A percentile compares a stretch with the other conserved stretches of the same genome.
Evolutionary conservation across 495 filamentous ascomycete species (phyloP).

Genomic region (Talaromyces nanjingensis): DNA sequence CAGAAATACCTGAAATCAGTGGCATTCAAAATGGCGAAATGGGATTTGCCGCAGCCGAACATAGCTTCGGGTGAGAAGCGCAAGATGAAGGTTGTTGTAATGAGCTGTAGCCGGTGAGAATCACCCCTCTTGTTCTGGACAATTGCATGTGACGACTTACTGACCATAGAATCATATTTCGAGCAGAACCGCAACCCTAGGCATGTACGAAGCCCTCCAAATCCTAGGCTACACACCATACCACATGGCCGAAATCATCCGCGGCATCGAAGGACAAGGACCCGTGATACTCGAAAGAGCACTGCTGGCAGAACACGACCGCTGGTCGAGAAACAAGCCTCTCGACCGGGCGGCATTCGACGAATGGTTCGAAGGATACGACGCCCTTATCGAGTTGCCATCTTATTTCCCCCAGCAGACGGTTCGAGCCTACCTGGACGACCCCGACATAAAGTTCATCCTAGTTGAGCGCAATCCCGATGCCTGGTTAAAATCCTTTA

Average conservation of each 20-base stretch:
- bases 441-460: neutral
- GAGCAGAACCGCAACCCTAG: neutral
- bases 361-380: neutral
- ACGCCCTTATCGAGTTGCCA: neutral
- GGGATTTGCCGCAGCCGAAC: too few species aligned
- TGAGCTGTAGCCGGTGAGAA: neutral
- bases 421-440: neutral
- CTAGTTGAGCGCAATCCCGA: neutral
- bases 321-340: neutral
- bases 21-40: too few species aligned
- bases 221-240: neutral
- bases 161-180: neutral
- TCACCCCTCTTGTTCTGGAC: neutral
- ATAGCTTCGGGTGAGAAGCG: too few species aligned
- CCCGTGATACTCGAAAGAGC: neutral
- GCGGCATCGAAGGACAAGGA: neutral
- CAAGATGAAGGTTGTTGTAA: neutral
- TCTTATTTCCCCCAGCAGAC: neutral
- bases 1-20: too few species aligned
- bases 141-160: neutral
- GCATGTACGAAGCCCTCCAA: neutral
- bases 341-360: neutral
- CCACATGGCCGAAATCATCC: neutral
- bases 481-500: neutral
- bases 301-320: neutral